Conservation (phyloP, 257 asterid species). For the Nicotiana tabacum region DNA sequence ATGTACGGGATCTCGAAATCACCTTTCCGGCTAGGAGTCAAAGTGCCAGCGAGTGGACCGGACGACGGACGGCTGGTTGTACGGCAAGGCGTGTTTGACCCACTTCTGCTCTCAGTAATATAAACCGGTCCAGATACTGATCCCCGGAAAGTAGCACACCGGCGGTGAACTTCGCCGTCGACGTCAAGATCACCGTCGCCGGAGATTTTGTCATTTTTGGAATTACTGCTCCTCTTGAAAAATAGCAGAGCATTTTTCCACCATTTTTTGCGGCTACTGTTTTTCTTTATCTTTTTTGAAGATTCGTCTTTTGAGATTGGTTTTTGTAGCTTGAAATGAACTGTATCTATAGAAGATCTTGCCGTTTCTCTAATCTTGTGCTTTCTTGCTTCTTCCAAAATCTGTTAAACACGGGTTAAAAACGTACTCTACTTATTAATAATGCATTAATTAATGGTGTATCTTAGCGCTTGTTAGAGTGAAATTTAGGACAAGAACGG, state of each 20-base stretch:
- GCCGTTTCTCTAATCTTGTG: conserved; percentile 32
- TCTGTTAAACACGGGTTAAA: conserved; percentile 20
- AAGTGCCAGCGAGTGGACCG: conserved; percentile 21
- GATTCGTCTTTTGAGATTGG: conserved; percentile 35
- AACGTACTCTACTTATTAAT: conserved; percentile 7
- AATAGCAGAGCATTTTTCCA: conserved; percentile 68
- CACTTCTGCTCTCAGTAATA: conserved; percentile 67
- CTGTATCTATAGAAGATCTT: conserved; percentile 13
- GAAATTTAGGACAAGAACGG: background rate
- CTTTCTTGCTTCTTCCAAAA: conserved; percentile 68
- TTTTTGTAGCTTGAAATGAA: conserved; percentile 36
- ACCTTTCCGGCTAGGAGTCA: conserved; percentile 29
- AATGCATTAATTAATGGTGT: background rate
- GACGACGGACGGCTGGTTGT: conserved; percentile 37
- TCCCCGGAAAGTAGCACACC: conserved; percentile 22
- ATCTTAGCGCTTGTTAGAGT: background rate
- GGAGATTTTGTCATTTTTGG: background rate
- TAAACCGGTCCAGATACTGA: conserved; percentile 66
- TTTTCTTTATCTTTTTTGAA: conserved; percentile 57
- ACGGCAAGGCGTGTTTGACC: conserved; percentile 52
- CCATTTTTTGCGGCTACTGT: conserved; percentile 53
- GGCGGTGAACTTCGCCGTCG: background rate
- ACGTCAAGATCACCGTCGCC: background rate
- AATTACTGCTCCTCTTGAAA: conserved; percentile 27
- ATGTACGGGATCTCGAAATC: conserved; percentile 56